Base-by-base conservation (phyloP, 164 flowering plant species). In the Akebia trifoliata region DNA sequence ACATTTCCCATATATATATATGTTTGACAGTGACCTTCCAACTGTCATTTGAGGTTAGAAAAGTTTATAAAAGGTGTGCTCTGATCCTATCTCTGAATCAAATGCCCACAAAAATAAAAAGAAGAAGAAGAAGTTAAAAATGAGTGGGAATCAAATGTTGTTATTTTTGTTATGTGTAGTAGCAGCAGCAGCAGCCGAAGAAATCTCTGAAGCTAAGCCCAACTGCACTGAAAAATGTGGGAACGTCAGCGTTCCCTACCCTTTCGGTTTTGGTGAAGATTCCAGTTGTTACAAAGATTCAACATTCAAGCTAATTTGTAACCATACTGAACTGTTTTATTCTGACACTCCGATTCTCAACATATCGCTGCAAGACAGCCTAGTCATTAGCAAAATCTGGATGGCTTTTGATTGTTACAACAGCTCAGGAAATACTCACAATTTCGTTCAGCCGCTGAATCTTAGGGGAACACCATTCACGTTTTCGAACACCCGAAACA, bases 211-310 rank as follows among this genome's bases (percentile, higher is more conserved):
- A n/a, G n/a, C n/a, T n/a, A n/a, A n/a, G n/a, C n/a, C 34, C 8
- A 42, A 59, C 18, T 65, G 68, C 52, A 45, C 10, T 17, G 53
- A 32, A 1, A 58, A 29, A 43, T 65, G 69, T 12, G 59, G 69
- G 28, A 56, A 49, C 32, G 30, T 56, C 8, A 28, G 40, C 12
- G 32, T 63, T 9, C 67, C 67, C 0, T 63, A 64, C 30, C 68
- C 68, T 4, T 58, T 64, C 24, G 68, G 68, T 8, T 32, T 64
- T 1, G 47, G 53, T n/a, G n/a, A n/a, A 7, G 5, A 36, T 15
- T 6, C 46, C 15, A 43, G 6, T 17, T 51, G 62, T 20, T 57
- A n/a, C 34, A 25, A 2, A 8, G 35, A 22, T 4, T 0, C 22
- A 6, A 25, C 29, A 6, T 39, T 35, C 42, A 14, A 57, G 17